Evolutionary conservation across 805 yeast species (phyloP).

Genomic region (Kodamaea lidongshanica): DNA sequence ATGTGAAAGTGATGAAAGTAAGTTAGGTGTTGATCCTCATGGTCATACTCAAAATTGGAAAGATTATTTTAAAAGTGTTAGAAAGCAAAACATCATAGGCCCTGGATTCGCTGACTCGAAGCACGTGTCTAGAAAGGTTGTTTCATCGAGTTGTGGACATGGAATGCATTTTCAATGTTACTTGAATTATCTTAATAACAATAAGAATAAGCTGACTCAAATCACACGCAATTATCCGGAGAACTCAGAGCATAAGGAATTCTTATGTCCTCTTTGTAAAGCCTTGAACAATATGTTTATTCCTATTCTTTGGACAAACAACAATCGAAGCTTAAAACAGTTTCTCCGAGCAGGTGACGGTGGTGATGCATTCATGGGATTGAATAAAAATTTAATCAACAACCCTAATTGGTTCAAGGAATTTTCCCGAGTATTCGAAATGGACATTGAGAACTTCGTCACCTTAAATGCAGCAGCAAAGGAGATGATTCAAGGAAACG

Average conservation of each 20-base stretch:
- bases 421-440: conserved; percentile 16
- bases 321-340: conserved; percentile 27
- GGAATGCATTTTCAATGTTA: conserved; percentile 85
- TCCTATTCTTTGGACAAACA: conserved; percentile 61
- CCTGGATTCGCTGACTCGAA: conserved; percentile 58
- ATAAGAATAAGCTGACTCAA: conserved; percentile 54
- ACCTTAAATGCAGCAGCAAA: conserved; percentile 21
- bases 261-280: conserved; percentile 86
- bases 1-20: conserved; percentile 11
- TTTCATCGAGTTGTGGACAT: conserved; percentile 83
- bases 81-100: conserved; percentile 47
- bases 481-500: conserved; percentile 22
- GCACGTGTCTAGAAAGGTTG: conserved; percentile 37
- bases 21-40: no score
- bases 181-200: conserved; percentile 53
- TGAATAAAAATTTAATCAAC: conserved; percentile 11
- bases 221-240: conserved; percentile 81
- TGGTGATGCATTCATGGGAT: conserved; percentile 12
- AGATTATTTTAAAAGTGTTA: conserved; percentile 29
- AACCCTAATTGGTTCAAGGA: conserved; percentile 21
- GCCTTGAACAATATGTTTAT: conserved; percentile 77
- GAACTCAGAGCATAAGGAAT: conserved; percentile 61
- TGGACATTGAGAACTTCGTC: conserved; percentile 20
- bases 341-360: conserved; percentile 14
- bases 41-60: conserved; percentile 36